Evolutionary conservation across 2,329 filamentous ascomycete genomes (phyloP).

Genomic region (Ophiostoma quercus): DNA sequence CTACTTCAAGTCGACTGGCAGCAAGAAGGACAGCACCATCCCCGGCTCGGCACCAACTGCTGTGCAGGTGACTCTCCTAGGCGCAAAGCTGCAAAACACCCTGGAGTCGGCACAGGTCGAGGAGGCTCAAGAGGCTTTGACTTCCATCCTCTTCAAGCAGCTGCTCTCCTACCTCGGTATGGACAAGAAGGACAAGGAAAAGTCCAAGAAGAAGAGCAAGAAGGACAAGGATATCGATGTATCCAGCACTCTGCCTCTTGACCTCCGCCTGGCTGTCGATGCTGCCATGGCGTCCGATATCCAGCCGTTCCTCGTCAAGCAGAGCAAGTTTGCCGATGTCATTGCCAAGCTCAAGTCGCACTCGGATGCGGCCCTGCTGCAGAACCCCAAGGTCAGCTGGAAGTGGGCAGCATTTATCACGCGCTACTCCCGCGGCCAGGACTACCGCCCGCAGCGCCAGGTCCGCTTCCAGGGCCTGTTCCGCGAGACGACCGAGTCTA

Average conservation of each 20-base stretch:
- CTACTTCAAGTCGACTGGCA: background rate
- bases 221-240: slow-evolving; percentile 4
- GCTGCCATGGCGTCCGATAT: slow-evolving; percentile 27
- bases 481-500: slow-evolving; percentile 11
- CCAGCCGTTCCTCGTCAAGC: slow-evolving; percentile 22
- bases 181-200: slow-evolving; percentile 16
- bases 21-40: background rate
- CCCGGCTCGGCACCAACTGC: background rate
- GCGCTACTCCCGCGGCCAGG: slow-evolving; percentile 34
- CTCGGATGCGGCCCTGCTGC: slow-evolving; percentile 28
- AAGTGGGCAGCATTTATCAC: slow-evolving; percentile 43
- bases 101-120: background rate
- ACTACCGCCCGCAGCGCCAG: slow-evolving; percentile 33
- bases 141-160: slow-evolving; percentile 16
- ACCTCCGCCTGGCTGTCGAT: slow-evolving; percentile 28
- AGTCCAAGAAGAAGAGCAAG: slow-evolving; percentile 18
- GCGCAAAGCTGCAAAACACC: slow-evolving; percentile 8
- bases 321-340: slow-evolving; percentile 12
- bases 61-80: slow-evolving; percentile 15
- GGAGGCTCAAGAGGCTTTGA: slow-evolving; percentile 5
- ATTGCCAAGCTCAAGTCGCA: slow-evolving; percentile 23
- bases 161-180: slow-evolving; percentile 12
- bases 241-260: slow-evolving; percentile 16
- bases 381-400: slow-evolving; percentile 38
- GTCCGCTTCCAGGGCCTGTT: slow-evolving; percentile 33